Evolutionary conservation across 1,284 basidiomycete genomes (phyloP), one percentile per base, ranked within the genome.

Genomic region (Paramarasmius palmivorus): DNA sequence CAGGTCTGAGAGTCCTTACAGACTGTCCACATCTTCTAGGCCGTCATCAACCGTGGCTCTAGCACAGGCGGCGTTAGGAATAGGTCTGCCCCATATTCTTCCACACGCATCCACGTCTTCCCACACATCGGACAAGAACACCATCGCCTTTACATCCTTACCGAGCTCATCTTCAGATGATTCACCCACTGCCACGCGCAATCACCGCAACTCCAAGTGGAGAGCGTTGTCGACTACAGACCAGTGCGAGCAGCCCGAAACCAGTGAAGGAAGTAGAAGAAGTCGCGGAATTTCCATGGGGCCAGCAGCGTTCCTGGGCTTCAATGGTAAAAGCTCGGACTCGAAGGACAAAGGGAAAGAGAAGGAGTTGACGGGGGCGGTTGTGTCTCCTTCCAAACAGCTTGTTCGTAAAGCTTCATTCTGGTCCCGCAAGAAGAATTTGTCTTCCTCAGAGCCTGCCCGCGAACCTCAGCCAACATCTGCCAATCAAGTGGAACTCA

Each of bases 331-430:
- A n/a, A 68, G 72, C 41, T 59, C 61, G 17, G 73, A 77, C 34
- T 40, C 59, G 25, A 78, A 78, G 60, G 70, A 69, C n/a, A 78
- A 78, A 58, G 73, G 69, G 4, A 75, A 77, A 50, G 74, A 72
- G 52, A 67, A 69, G 54, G 68, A 63, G 38, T 46, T 59, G 26
- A 55, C 57, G 19, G 49, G 57, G 9, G 42, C 51, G 59, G 17
- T 57, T 56, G 20, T 61, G 19, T 48, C 62, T 32, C 58, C 73
- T 5, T 78, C 75, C 54, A 61, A 68, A 25, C 47, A 68, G 6
- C 61, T 87, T 40, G 67, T 73, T 32, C 78, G 83, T 47, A 82
- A 79, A 63, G 62, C 82, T 19, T 89, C 79, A 0, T 81, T 82
- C 56, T 81, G 79, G 78, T 71, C 69, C 25, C 69, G 78, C 19